phyloP scores from a whole-genome alignment of 2,329 filamentous ascomycete genomes.

The Fusarium globosum region DNA sequence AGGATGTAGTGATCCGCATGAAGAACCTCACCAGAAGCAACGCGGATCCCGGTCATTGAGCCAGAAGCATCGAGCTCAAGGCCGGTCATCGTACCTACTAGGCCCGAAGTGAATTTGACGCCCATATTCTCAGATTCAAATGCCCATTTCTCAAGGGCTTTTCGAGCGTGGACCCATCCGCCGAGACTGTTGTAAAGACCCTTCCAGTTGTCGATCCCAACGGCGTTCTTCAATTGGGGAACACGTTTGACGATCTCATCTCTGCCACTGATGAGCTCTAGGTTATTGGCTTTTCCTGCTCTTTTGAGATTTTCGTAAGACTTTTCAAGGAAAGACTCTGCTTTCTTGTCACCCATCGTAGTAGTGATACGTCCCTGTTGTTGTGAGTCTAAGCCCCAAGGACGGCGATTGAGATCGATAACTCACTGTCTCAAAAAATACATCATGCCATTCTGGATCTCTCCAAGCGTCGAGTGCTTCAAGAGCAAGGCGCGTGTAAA shows the following conservation, averaged over 20 bases:
- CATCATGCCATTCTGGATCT: background rate
- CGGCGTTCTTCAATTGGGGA: background rate
- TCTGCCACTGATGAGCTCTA: background rate
- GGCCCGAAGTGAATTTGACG: background rate
- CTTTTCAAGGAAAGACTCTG: background rate
- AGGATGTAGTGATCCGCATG: conserved; percentile 4
- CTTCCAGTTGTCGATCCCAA: conserved; percentile 4
- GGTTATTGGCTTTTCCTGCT: background rate
- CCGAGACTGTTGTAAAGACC: conserved; percentile 8
- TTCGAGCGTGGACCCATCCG: conserved; percentile 7
- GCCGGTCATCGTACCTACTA: background rate
- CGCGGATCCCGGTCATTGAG: background rate
- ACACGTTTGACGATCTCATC: background rate
- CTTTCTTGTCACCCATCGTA: background rate
- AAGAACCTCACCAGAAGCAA: background rate
- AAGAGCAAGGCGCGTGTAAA: background rate
- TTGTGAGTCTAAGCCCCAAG: background rate
- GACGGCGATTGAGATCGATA: rapidly evolving
- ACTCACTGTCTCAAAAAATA: background rate
- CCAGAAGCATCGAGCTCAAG: background rate
- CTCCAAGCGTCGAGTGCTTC: conserved; percentile 12
- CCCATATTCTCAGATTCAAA: background rate
- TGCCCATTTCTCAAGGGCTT: conserved; percentile 8
- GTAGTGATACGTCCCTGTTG: background rate
- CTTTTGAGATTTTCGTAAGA: background rate